Conservation (phyloP, 768 basidiomycete genomes). For the Mycena capillaripes region DNA sequence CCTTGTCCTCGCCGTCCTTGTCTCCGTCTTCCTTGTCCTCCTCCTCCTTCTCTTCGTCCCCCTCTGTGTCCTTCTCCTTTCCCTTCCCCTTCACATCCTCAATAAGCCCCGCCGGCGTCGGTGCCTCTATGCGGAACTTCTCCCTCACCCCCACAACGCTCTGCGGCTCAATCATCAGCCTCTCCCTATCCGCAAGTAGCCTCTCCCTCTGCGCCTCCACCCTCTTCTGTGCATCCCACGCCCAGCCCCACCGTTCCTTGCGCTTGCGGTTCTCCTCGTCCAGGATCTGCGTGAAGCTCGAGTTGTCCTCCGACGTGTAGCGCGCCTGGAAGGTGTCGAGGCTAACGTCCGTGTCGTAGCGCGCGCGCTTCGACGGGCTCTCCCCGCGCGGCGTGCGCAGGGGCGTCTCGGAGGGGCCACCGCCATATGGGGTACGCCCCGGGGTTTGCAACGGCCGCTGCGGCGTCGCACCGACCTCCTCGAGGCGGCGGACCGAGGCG, state of each 20-base stretch:
- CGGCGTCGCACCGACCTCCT: slow-evolving; percentile 73
- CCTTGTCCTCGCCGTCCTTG: slow-evolving; percentile 8
- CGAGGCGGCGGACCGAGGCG: slow-evolving; percentile 80
- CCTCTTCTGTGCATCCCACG: slow-evolving; percentile 90
- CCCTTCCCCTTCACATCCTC: slow-evolving; percentile 48
- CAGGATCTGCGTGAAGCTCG: slow-evolving; percentile 94
- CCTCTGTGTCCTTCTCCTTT: slow-evolving; percentile 41
- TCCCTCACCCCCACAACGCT: slow-evolving; percentile 75
- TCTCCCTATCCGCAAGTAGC: slow-evolving; percentile 78
- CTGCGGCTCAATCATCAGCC: slow-evolving; percentile 79
- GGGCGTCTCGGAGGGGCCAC: slow-evolving; percentile 77
- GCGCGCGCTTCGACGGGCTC: slow-evolving; percentile 67
- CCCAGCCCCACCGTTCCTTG: slow-evolving; percentile 90
- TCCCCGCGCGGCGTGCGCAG: slow-evolving; percentile 60
- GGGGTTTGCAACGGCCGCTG: slow-evolving; percentile 57
- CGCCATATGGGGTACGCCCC: slow-evolving; percentile 75
- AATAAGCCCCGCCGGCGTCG: slow-evolving; percentile 69
- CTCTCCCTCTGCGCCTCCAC: slow-evolving; percentile 77
- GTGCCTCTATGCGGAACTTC: slow-evolving; percentile 73
- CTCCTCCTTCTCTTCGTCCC: slow-evolving; percentile 44
- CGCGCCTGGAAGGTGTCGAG: slow-evolving; percentile 91
- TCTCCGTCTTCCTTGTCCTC: slow-evolving; percentile 41
- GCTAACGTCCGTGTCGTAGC: slow-evolving; percentile 72
- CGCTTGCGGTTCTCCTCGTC: slow-evolving; percentile 89
- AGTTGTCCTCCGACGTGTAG: slow-evolving; percentile 98